Base-by-base conservation (phyloP, 2,329 filamentous ascomycete species). In the Apiospora hydei region DNA sequence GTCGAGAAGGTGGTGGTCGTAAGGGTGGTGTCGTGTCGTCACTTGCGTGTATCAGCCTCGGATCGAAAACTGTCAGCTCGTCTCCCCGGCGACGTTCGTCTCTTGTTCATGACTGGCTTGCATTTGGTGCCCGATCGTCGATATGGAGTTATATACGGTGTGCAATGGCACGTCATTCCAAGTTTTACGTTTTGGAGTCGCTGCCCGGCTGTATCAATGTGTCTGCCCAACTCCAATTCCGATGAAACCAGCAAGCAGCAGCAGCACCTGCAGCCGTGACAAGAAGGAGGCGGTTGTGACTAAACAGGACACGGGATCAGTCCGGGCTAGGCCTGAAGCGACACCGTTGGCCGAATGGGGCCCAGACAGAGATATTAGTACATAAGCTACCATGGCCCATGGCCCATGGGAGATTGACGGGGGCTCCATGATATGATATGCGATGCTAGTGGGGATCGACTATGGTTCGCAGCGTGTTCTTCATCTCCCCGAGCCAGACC, bases 331-430 rank as follows among this genome's bases (percentile, higher is more conserved):
- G 57, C 57, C 34, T n/a, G 57, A 64, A 64, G 57, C 57, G 57
- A 64, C 34, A 64, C 57, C 57, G 57, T 64, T 64, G 57, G 57
- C 57, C 57, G 57, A 41, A 64, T 41, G 57, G 57, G 57, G 57
- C 16, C 46, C 18, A 7, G 18, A 13, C 44, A 18, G 14, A 30
- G 26, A 30, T 30, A 30, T 30, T 30, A 30, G 26, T 30, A 30
- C 26, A 30, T 5, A 46, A 18, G 44, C 44, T 46, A 46, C 44
- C 26, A 30, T 46, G 44, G 44, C 14, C 44, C 14, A 46, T 46
- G 43, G 51, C 26, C 34, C 34, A 64, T 41, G 57, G 57, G 57
- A 64, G 57, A 64, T 64, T 64, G 57, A 64, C 53, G 53, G 53
- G 41, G 53, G 53, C 53, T 61, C 53, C 53, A 34, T 61, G 53